Conservation (phyloP, 345 rosid species). For the Rhodomyrtus tomentosa region DNA sequence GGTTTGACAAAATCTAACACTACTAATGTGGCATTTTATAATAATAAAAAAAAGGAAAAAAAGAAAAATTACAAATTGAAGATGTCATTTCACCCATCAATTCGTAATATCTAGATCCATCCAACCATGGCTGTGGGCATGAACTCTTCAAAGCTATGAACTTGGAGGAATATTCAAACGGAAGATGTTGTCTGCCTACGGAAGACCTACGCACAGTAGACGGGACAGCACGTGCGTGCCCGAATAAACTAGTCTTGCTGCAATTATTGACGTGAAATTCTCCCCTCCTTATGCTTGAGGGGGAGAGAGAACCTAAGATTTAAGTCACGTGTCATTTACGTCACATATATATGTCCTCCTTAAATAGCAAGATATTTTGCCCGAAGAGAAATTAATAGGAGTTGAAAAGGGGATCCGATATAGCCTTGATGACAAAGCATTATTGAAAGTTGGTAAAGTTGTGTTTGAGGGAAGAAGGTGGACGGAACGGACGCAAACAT, state of each 20-base stretch:
- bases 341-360: not conserved
- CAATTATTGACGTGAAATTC: not conserved
- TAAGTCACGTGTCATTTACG: not conserved
- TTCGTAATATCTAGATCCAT: not conserved
- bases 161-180: not conserved
- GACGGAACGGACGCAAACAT: rapidly evolving
- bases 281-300: not conserved
- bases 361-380: not conserved
- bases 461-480: not conserved
- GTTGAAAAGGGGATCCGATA: not conserved
- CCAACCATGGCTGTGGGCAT: too few species aligned
- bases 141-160: not conserved
- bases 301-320: not conserved
- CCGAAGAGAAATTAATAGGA: not conserved
- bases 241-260: not conserved
- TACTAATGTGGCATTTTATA: not conserved
- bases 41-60: too few species aligned
- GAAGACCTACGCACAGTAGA: not conserved
- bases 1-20: too few species aligned
- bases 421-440: not conserved
- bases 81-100: too few species aligned
- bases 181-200: not conserved
- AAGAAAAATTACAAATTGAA: too few species aligned
- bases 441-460: not conserved
- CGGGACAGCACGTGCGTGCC: not conserved